Evolutionary conservation across 2,329 filamentous ascomycete genomes (phyloP), one percentile per base, ranked within the genome.

Genomic region (Xylariomycetidae sp.): DNA sequence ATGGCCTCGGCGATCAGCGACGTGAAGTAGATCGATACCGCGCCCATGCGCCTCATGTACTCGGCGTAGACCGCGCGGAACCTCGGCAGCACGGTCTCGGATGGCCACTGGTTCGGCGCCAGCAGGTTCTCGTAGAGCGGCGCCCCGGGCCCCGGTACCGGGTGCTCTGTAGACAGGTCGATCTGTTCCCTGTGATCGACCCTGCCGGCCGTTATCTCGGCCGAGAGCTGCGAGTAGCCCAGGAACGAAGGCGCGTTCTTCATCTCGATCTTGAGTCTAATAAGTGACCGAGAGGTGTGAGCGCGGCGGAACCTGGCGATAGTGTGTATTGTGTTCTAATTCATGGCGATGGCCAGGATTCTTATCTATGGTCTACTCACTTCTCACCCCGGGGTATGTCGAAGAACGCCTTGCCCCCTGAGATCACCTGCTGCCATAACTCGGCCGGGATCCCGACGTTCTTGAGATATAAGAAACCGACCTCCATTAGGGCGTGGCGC

Each of bases 401-500:
- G 50, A 94, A 94, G 60, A 94, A 92, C 0, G 63, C 67, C 34
- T 75, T 77, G 27, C 84, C 85, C 50, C 88, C 72, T 3, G 62
- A 51, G 33, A 87, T 78, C 16, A 90, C 85, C 41, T 72, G 61
- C 16, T 74, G 53, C 47, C 85, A 78, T 33, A 90, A 62, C 25
- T 73, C 65, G 12, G 81, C 72, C 5, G 82, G 68, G 31, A 90
- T 79, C 15, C 82, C 84, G 3, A 85, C 81, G 52, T 94, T 88
- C 53, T 81, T 82, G 41, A 94, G 74, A 53, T 94, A 94, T 15
- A 94, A 59, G 52, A 94, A 94, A 2, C 88, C 88, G n/a, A 94
- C 85, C 56, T 90, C 83, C 50, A 94, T 75, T 19, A 94, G 64
- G 0, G 86, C 85, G 58, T 84, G 69, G 12, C 84, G 82, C 19